Percentiles rank a stretch among this genome's conserved stretches.
Conservation (phyloP, 1,284 basidiomycete species). For the Irpex sp. region DNA sequence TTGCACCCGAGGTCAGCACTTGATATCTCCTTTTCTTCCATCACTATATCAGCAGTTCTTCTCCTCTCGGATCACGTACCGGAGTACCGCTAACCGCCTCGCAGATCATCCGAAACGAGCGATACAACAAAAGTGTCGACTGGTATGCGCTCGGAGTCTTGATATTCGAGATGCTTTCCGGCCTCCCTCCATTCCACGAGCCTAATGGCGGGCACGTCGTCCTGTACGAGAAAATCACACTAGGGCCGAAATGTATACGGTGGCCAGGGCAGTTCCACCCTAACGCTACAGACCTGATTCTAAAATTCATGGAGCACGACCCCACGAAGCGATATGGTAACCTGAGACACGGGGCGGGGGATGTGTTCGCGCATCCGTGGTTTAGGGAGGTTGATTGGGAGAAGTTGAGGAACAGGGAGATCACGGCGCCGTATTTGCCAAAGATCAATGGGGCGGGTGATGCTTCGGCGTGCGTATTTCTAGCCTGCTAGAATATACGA, state of each 20-base stretch:
- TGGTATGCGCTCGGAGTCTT: conserved; percentile 99
- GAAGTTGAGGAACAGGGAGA: conserved; percentile 79
- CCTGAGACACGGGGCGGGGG: conserved; percentile 85
- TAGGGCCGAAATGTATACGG: conserved; percentile 74
- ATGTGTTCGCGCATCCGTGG: conserved; percentile 97
- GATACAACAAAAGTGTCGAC: conserved; percentile 97
- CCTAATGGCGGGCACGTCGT: conserved; percentile 60
- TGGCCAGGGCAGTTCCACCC: conserved; percentile 84
- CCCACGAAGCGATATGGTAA: conserved; percentile 93
- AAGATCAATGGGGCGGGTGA: conserved; percentile 84
- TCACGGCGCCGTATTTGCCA: conserved; percentile 95
- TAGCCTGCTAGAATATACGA: not conserved
- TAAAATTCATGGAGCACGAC: conserved; percentile 88
- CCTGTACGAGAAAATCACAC: conserved; percentile 80
- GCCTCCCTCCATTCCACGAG: conserved; percentile 76
- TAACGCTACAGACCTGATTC: conserved; percentile 85
- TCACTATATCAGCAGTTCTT: not conserved
- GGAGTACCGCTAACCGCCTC: conserved; percentile 3
- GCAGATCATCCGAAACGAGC: conserved; percentile 82
- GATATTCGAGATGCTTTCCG: conserved; percentile 96
- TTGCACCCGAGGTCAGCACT: conserved; percentile 76
- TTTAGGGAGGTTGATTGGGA: conserved; percentile 97
- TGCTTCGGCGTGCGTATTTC: conserved; percentile 79
- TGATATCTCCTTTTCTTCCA: not conserved
- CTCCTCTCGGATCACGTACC: not conserved